phyloP scores from a whole-genome alignment of 2,329 filamentous ascomycete genomes.

The Ophiognomonia clavigignenti-juglandacearum region DNA sequence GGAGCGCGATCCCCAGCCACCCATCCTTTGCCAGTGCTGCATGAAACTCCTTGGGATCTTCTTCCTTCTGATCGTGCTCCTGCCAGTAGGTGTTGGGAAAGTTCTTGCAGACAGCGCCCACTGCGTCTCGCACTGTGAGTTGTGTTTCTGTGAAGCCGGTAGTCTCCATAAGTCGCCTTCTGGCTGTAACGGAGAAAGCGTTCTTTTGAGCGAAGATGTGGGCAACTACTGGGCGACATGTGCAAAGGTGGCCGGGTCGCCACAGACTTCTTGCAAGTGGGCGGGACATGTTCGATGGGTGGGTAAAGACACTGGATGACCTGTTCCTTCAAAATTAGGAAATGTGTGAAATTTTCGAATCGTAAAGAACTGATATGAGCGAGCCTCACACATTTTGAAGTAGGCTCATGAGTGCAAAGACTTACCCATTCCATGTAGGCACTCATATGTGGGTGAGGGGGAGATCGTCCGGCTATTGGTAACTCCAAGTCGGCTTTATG shows the following conservation, averaged over 20 bases:
- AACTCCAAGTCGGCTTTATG: no score
- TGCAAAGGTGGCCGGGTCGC: neutral
- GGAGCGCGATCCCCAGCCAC: slow-evolving; percentile 77
- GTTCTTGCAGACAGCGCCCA: slow-evolving; percentile 61
- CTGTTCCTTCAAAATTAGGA: no score
- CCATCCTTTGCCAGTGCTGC: slow-evolving; percentile 68
- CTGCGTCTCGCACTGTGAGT: slow-evolving; percentile 65
- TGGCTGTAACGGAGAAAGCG: slow-evolving; percentile 31
- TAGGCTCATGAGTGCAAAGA: no score
- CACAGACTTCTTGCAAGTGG: neutral
- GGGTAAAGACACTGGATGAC: no score
- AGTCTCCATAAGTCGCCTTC: slow-evolving; percentile 59
- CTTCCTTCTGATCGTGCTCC: slow-evolving; percentile 62
- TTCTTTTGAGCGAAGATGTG: slow-evolving; percentile 22
- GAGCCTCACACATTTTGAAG: no score
- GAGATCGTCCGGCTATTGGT: no score
- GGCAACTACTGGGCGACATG: neutral
- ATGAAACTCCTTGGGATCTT: slow-evolving; percentile 73
- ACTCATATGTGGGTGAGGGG: no score
- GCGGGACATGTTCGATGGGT: no score
- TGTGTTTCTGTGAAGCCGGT: slow-evolving; percentile 70
- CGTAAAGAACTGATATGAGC: no score
- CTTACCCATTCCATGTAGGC: no score
- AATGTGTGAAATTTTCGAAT: no score
- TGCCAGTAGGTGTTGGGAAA: slow-evolving; percentile 77